phyloP scores from a whole-genome alignment of 768 basidiomycete genomes.

The Chalciporus piperatus region DNA sequence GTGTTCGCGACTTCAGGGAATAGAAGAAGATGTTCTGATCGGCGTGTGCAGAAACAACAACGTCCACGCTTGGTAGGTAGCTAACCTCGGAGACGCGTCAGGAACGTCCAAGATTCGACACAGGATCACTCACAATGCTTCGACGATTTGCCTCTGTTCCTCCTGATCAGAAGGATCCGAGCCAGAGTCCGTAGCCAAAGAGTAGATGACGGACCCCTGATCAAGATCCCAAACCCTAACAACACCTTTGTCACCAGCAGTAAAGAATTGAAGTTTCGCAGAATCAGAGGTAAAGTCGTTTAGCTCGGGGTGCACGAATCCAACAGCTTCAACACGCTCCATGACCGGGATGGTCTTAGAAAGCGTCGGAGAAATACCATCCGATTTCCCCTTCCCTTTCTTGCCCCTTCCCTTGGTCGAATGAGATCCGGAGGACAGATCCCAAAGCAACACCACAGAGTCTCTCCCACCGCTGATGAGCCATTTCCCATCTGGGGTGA shows the following conservation, averaged over 20 bases:
- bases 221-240: slow-evolving; percentile 83
- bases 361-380: slow-evolving; percentile 52
- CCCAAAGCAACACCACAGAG: slow-evolving; percentile 91
- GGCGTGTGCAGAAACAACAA: slow-evolving; percentile 81
- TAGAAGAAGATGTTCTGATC: slow-evolving; percentile 97
- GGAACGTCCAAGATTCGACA: slow-evolving; percentile 8
- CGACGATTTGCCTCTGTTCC: slow-evolving; percentile 80
- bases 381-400: slow-evolving; percentile 42
- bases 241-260: slow-evolving; percentile 87
- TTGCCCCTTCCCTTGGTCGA: slow-evolving; percentile 14
- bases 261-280: slow-evolving; percentile 66
- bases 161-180: slow-evolving; percentile 48
- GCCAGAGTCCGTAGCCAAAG: slow-evolving; percentile 47
- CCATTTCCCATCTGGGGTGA: slow-evolving; percentile 84
- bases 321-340: slow-evolving; percentile 86
- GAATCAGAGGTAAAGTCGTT: slow-evolving; percentile 36
- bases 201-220: slow-evolving; percentile 59
- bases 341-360: slow-evolving; percentile 78
- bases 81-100: slow-evolving; percentile 38
- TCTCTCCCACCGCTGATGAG: slow-evolving; percentile 91
- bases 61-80: slow-evolving; percentile 61
- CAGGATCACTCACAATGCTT: slow-evolving; percentile 65
- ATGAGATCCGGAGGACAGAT: slow-evolving; percentile 42
- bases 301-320: slow-evolving; percentile 55
- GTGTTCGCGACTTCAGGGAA: slow-evolving; percentile 61